Conservation (phyloP, 805 yeast species). For the Candida krabiensis region DNA sequence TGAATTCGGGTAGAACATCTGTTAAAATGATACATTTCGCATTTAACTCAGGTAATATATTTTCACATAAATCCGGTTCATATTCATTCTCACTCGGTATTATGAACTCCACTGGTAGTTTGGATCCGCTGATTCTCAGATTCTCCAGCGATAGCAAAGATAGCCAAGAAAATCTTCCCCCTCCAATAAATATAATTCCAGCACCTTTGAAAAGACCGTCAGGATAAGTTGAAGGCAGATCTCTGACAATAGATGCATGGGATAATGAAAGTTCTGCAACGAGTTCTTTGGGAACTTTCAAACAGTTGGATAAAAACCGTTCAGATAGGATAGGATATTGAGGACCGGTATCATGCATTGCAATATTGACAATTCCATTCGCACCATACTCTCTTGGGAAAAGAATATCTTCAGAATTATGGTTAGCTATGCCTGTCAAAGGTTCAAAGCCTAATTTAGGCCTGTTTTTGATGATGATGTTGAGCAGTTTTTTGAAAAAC, state of each 20-base stretch:
- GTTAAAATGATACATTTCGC: slow-evolving; percentile 61
- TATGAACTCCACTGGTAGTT: slow-evolving; percentile 49
- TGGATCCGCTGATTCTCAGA: slow-evolving; percentile 45
- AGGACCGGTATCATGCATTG: slow-evolving; percentile 30
- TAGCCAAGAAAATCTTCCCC: slow-evolving; percentile 68
- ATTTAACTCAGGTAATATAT: slow-evolving; percentile 43
- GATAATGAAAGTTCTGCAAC: slow-evolving; percentile 43
- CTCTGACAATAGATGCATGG: slow-evolving; percentile 46
- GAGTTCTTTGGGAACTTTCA: slow-evolving; percentile 46
- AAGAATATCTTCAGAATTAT: slow-evolving; percentile 5
- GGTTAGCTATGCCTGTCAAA: slow-evolving; percentile 1
- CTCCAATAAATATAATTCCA: slow-evolving; percentile 76
- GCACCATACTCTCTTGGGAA: slow-evolving; percentile 28
- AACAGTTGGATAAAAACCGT: slow-evolving; percentile 47
- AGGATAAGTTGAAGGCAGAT: slow-evolving; percentile 38
- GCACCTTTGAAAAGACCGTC: slow-evolving; percentile 44
- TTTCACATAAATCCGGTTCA: slow-evolving; percentile 43
- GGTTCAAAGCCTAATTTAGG: slow-evolving; percentile 28
- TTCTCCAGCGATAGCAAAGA: slow-evolving; percentile 53
- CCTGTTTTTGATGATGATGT: slow-evolving; percentile 18
- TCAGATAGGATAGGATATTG: slow-evolving; percentile 47
- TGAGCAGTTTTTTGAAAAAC: slow-evolving; percentile 23
- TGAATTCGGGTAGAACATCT: slow-evolving; percentile 46
- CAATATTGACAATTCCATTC: slow-evolving; percentile 30
- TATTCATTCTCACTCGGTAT: slow-evolving; percentile 47